These are phyloP conservation scores for Pelargonium myrrhifolium DNA, from an alignment of 441 rosid genomes.

Conservation along the genomic window DNA sequence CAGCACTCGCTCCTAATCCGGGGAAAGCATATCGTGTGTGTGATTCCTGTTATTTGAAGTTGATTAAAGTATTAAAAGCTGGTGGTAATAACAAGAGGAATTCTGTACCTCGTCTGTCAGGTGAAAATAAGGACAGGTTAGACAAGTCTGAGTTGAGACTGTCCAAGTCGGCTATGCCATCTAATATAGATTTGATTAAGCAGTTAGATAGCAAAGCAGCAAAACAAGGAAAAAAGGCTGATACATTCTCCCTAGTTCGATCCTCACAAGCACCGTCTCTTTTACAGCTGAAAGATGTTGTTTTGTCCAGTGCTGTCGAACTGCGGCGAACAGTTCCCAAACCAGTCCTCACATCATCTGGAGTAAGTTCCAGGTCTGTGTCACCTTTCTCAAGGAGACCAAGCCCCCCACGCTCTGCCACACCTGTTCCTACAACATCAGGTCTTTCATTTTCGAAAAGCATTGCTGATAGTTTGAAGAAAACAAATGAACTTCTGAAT, in stretches of 20 bases:
- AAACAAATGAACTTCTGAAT: slow-evolving; percentile 85
- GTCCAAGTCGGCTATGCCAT: slow-evolving; percentile 57
- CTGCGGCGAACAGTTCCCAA: slow-evolving; percentile 60
- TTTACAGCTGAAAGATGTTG: slow-evolving; percentile 73
- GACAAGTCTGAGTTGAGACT: slow-evolving; percentile 80
- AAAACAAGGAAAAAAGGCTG: slow-evolving; percentile 75
- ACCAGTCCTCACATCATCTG: slow-evolving; percentile 69
- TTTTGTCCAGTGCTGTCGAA: slow-evolving; percentile 55
- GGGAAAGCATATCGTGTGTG: slow-evolving; percentile 84
- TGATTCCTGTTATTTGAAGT: slow-evolving; percentile 77
- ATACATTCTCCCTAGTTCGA: slow-evolving; percentile 68
- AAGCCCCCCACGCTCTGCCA: slow-evolving; percentile 93
- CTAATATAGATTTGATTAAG: slow-evolving; percentile 87
- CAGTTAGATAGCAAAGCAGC: slow-evolving; percentile 94
- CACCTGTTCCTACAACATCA: slow-evolving; percentile 77
- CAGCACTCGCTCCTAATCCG: slow-evolving; percentile 88
- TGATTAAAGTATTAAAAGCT: slow-evolving; percentile 69
- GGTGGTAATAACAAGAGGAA: slow-evolving; percentile 50
- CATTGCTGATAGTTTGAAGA: slow-evolving; percentile 79
- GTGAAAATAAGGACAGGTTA: slow-evolving; percentile 82
- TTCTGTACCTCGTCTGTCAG: slow-evolving; percentile 75
- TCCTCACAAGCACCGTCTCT: slow-evolving; percentile 70
- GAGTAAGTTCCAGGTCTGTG: slow-evolving; percentile 84
- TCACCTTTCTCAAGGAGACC: slow-evolving; percentile 95
- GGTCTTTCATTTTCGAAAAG: slow-evolving; percentile 83